Conservation (phyloP, 371 early-diverging fungal genomes). For the Circinella umbellata region DNA sequence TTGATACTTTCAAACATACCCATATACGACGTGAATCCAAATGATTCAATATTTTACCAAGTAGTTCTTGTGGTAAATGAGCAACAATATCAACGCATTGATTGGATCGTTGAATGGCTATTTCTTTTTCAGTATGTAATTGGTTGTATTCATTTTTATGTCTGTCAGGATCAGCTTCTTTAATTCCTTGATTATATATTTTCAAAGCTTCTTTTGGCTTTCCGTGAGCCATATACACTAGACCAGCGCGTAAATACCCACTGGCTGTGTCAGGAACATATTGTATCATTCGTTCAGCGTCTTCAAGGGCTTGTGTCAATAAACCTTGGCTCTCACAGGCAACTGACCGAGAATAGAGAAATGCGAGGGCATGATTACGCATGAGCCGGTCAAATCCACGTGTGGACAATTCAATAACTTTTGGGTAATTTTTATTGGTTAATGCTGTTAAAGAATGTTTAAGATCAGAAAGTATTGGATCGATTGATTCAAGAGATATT, state of each 20-base stretch:
- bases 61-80: background rate
- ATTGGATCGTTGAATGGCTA: background rate
- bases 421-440: background rate
- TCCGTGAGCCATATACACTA: slow-evolving; percentile 1
- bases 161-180: background rate
- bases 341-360: slow-evolving; percentile 2
- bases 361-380: background rate
- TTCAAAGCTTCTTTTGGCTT: background rate
- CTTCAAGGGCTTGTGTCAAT: background rate
- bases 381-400: background rate
- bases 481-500: too few species aligned
- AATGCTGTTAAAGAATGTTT: too few species aligned
- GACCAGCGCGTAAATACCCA: slow-evolving; percentile 2
- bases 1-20: background rate
- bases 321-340: background rate
- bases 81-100: slow-evolving; percentile 1
- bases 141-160: background rate
- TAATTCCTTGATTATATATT: background rate
- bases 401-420: background rate
- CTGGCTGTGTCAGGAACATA: background rate
- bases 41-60: background rate
- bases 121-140: background rate
- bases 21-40: background rate
- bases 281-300: slow-evolving; percentile 9
- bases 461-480: too few species aligned